Evolutionary conservation across 2,329 filamentous ascomycete genomes (phyloP), one percentile per base, ranked within the genome.

Genomic region (Chlorencoelia australis): DNA sequence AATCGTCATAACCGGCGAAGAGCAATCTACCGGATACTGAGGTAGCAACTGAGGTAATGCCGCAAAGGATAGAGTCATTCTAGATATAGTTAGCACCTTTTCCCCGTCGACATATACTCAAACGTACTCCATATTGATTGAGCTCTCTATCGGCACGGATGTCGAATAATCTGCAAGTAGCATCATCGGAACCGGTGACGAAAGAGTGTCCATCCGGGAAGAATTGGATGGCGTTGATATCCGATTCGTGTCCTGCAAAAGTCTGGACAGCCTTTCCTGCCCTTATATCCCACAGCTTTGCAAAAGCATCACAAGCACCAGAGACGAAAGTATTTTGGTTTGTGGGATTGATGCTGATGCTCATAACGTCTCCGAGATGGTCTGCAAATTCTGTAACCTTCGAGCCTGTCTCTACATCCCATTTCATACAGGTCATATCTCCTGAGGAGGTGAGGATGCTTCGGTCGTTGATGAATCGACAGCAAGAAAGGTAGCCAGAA

Each of bases 401-500:
- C 48, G 88, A 86, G 39, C 91, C 91, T 1, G 89, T 94, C 66
- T 98, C 91, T 47, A 98, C 89, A 67, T 98, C 91, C 91, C 91
- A 98, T 58, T 96, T 84, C 81, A 96, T 95, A 63, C 91, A 98
- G 35, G 91, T 98, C 91, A 98, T 98, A 60, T 98, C 91, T 46
- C 91, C 91, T 3, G 91, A 98, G 0, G 91, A 96, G 42, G 91
- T 98, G 47, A 98, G 77, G 56, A 98, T 96, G 58, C 86, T 87
- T 57, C 91, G 81, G 67, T 98, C 91, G 61, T 94, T 96, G 69
- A 96, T 94, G 64, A 98, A 98, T 47, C 91, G 82, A 62, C 91
- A 96, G 81, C 91, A 98, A 15, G 87, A 94, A 29, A 98, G 76
- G 57, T 98, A 98, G 33, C 91, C 91, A 29, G 89, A 94, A 61